A percentile compares a stretch with the other conserved stretches of the same genome.
Conservation (phyloP, 2,329 filamentous ascomycete species). For the Cryphonectria carpinicola region DNA sequence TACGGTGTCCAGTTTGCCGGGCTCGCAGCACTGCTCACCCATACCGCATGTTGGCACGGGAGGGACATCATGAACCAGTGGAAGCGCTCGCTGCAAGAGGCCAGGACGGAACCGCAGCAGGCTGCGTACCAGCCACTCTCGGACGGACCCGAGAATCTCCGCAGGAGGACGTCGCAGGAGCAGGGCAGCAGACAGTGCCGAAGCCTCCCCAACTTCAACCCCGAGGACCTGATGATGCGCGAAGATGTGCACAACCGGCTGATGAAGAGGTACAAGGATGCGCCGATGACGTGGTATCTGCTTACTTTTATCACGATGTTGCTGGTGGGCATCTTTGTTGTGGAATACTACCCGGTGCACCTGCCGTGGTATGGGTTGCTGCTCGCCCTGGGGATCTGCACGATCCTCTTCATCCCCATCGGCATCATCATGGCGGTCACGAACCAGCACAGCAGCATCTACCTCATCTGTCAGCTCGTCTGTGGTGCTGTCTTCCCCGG, state of each 20-base stretch:
- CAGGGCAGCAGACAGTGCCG: conserved; percentile 11
- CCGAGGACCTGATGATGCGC: conserved; percentile 63
- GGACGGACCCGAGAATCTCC: conserved; percentile 19
- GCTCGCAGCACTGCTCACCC: conserved; percentile 76
- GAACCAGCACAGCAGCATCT: conserved; percentile 85
- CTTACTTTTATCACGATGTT: conserved; percentile 76
- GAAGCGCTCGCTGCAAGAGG: conserved; percentile 69
- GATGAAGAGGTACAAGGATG: conserved; percentile 82
- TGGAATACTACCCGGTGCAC: conserved; percentile 83
- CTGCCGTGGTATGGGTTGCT: conserved; percentile 86
- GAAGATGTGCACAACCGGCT: conserved; percentile 85
- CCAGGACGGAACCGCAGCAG: conserved; percentile 54
- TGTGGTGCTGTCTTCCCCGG: conserved; percentile 83
- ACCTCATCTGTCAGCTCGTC: conserved; percentile 83
- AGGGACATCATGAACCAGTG: conserved; percentile 80
- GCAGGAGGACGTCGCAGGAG: conserved; percentile 23
- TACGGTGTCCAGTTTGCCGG: conserved; percentile 88
- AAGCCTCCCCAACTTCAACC: conserved; percentile 35
- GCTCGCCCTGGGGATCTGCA: conserved; percentile 76
- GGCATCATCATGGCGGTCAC: conserved; percentile 94
- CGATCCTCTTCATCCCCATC: conserved; percentile 84
- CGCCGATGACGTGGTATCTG: conserved; percentile 81
- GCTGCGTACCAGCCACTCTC: conserved; percentile 55
- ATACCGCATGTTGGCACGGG: conserved; percentile 84
- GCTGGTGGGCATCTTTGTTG: conserved; percentile 78